These are phyloP conservation scores for Saussurea involucrata DNA, from an alignment of 129 eudicot genomes.

Conservation along the genomic window DNA sequence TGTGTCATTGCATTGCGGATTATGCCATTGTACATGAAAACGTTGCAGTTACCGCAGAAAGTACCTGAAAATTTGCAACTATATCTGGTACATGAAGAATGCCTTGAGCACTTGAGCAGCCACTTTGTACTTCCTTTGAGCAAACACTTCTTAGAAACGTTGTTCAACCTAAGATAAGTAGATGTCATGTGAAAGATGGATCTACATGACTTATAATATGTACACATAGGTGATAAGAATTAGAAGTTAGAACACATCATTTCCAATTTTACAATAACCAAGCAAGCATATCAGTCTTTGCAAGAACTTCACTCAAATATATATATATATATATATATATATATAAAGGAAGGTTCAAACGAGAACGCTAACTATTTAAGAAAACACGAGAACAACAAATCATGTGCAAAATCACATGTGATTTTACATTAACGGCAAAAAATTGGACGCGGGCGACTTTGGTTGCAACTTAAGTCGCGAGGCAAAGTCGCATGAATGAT, in stretches of 20 bases:
- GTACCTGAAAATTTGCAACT: not conserved
- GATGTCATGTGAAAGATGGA: not conserved
- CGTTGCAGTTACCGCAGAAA: not conserved
- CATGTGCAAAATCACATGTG: too few relatives aligned
- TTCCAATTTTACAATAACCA: not conserved
- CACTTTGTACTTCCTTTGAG: not conserved
- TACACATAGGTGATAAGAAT: not conserved
- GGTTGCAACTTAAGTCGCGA: too few relatives aligned
- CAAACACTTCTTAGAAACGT: not conserved
- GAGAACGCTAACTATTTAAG: too few relatives aligned
- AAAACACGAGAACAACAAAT: too few relatives aligned
- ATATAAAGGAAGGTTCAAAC: too few relatives aligned
- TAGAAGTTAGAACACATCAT: not conserved
- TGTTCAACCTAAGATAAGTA: not conserved
- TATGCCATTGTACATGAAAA: not conserved
- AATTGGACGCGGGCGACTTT: too few relatives aligned
- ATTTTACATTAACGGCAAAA: too few relatives aligned
- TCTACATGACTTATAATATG: not conserved
- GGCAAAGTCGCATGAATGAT: too few relatives aligned
- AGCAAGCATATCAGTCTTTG: not conserved
- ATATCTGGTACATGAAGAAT: not conserved
- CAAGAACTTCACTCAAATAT: not conserved
- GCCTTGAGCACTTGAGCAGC: not conserved
- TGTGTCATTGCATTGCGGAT: too few relatives aligned
- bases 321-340: too few relatives aligned